Evolutionary conservation across 2,329 filamentous ascomycete genomes (phyloP), one percentile per base, ranked within the genome.

Genomic region (Pseudocercospora crystallina): DNA sequence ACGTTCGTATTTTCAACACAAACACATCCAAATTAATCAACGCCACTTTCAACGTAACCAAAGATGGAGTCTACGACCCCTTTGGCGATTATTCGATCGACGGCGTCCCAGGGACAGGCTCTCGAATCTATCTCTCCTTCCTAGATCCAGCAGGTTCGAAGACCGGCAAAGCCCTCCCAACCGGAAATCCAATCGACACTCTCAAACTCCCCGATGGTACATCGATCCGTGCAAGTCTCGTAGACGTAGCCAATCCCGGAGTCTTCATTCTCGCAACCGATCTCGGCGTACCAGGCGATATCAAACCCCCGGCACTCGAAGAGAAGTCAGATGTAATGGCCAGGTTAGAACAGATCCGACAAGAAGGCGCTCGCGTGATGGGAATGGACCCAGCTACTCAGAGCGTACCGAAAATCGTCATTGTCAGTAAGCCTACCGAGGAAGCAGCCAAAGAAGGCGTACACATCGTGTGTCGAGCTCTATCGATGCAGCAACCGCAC

Each of bases 21-120:
- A 90, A 90, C 59, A 90, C 86, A 0, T 70, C 71, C 13, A 88
- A 88, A 62, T 66, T 84, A 20, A 81, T 88, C 49, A 69, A 78
- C 36, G 76, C 80, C 1, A 78, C 72, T 0, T 87, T 87, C 57
- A 69, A 73, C 0, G 73, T 84, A 2, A 75, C 70, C 0, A 73
- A 80, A 50, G 73, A 73, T 2, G 70, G 74, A 11, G 57, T 53
- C 10, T 66, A 70, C 7, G 51, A 65, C 17, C 58, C 61, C 9
- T 43, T 44, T 12, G 84, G 83, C 0, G 73, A 79, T 9, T 85
- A 84, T 61, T 67, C 71, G 1, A 85, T 87, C 56, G 84, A 85
- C 60, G 85, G 84, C 0, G 84, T 87, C 0, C 71, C 80, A 2
- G 83, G 83, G 0, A 78, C 73, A 0, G 80, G 73, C 0, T 78